Base-by-base conservation (phyloP, 2,329 filamentous ascomycete genomes). In the Ascochyta rabiei region DNA sequence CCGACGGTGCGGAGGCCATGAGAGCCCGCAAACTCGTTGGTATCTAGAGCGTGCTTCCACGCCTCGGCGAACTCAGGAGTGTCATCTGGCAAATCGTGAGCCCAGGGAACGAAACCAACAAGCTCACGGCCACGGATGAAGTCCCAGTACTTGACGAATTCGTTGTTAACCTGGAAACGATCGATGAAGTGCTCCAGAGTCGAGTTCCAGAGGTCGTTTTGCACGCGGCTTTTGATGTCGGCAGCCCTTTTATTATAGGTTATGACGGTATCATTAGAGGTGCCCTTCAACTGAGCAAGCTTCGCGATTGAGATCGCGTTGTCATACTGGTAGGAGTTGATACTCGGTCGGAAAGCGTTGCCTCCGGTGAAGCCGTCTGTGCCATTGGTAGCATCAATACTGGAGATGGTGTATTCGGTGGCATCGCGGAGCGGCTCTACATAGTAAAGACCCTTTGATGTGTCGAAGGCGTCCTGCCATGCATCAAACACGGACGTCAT, bases 161-260 rank as follows among this genome's bases (percentile, higher is more conserved):
- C 53, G 48, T 77, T 79, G 58, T 70, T 64, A 12, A 71, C 68
- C 37, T 79, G 64, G 57, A 71, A 75, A 10, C 77, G 74, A 54
- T 80, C 77, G 56, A 79, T 77, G 40, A 79, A 80, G 61, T 80
- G 77, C 48, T 73, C 59, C 5, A 78, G 71, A 2, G 76, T 79
- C 9, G 67, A 71, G 59, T 79, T 79, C 77, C 77, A 80, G 16
- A 80, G 72, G 4, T 71, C 66, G 5, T 70, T 57, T 37, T 79
- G 77, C 1, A 79, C 72, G 2, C 65, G 67, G 2, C 47, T 48
- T 47, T 79, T 79, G 34, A 80, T 61, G 0, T 68, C 68, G 1
- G 60, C 56, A 1, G 77, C 77, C 21, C 61, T 70, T 18, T 46
- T 19, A 12, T 55, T 63, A 33, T 60, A 70, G 1, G 41, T 34